A percentile compares a stretch with the other conserved stretches of the same genome.
These are phyloP conservation scores for Penstemon eatonii DNA, from an alignment of 257 asterid genomes.

Conservation along the genomic window DNA sequence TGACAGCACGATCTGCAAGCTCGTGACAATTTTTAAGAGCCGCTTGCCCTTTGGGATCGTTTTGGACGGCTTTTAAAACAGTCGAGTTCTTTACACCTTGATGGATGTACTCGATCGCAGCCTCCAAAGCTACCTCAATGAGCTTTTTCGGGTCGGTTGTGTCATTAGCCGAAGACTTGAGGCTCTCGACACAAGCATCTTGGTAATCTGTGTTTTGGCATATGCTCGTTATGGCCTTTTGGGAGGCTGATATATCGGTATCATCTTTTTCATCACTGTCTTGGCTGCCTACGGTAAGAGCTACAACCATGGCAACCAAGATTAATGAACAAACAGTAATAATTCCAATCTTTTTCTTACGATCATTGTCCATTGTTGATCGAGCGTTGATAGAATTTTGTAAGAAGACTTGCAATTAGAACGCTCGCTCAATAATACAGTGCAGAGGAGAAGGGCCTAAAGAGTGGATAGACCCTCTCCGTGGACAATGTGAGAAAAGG, in stretches of 20 bases:
- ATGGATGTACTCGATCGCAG: conserved; percentile 36
- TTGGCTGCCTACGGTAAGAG: conserved; percentile 34
- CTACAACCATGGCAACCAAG: conserved; percentile 63
- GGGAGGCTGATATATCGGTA: conserved; percentile 33
- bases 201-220: conserved; percentile 73
- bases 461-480: conserved; percentile 34
- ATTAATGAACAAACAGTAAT: conserved; percentile 42
- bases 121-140: conserved; percentile 51
- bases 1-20: conserved; percentile 47
- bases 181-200: conserved; percentile 49
- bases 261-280: background rate
- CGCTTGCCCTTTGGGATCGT: conserved; percentile 42
- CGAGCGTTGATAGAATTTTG: too few species aligned
- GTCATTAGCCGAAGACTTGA: conserved; percentile 38
- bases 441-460: conserved; percentile 28
- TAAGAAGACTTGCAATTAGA: too few species aligned
- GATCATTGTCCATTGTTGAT: too few species aligned
- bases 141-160: conserved; percentile 69
- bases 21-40: conserved; percentile 64
- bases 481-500: conserved; percentile 20
- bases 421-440: too few species aligned
- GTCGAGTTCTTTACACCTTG: conserved; percentile 50
- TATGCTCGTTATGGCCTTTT: conserved; percentile 56
- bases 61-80: conserved; percentile 32
- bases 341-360: conserved; percentile 21